Conservation (phyloP, 768 basidiomycete genomes). For the Agaricus subrufescens region DNA sequence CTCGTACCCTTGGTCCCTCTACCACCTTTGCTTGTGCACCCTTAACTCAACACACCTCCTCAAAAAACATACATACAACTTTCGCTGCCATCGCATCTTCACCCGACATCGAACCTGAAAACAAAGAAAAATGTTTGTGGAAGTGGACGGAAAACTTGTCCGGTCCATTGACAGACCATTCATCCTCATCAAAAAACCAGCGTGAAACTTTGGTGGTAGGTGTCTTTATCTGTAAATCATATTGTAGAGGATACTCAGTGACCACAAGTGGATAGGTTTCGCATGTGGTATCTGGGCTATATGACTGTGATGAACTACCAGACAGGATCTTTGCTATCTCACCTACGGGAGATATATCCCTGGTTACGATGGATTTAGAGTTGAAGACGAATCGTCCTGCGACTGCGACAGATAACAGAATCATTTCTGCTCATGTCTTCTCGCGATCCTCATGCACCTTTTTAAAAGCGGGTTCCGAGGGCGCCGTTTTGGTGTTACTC, state of each 20-base stretch:
- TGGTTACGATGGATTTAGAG: slow-evolving; percentile 22
- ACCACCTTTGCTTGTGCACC: slow-evolving; percentile 58
- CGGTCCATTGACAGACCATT: background rate
- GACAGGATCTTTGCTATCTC: slow-evolving; percentile 21
- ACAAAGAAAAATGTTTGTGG: slow-evolving; percentile 51
- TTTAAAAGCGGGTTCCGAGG: background rate
- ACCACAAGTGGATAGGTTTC: slow-evolving; percentile 31
- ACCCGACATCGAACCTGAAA: slow-evolving; percentile 33
- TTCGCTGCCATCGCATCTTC: slow-evolving; percentile 51
- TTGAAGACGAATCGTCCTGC: slow-evolving; percentile 14
- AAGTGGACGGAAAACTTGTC: slow-evolving; percentile 55
- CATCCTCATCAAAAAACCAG: slow-evolving; percentile 17
- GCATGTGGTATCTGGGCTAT: slow-evolving; percentile 19
- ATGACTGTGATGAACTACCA: slow-evolving; percentile 18
- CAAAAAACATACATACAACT: slow-evolving; percentile 40
- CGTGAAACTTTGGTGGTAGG: slow-evolving; percentile 21
- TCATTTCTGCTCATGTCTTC: slow-evolving; percentile 18
- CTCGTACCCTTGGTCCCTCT: slow-evolving; percentile 67
- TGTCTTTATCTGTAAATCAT: slow-evolving; percentile 1
- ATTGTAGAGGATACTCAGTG: slow-evolving; percentile 6
- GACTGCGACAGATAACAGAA: slow-evolving; percentile 8
- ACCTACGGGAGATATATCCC: slow-evolving; percentile 16
- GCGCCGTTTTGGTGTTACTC: background rate
- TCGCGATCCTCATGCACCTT: slow-evolving; percentile 14
- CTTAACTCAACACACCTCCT: slow-evolving; percentile 33